phyloP scores from a whole-genome alignment of 441 rosid species.

The Pelargonium australe region DNA sequence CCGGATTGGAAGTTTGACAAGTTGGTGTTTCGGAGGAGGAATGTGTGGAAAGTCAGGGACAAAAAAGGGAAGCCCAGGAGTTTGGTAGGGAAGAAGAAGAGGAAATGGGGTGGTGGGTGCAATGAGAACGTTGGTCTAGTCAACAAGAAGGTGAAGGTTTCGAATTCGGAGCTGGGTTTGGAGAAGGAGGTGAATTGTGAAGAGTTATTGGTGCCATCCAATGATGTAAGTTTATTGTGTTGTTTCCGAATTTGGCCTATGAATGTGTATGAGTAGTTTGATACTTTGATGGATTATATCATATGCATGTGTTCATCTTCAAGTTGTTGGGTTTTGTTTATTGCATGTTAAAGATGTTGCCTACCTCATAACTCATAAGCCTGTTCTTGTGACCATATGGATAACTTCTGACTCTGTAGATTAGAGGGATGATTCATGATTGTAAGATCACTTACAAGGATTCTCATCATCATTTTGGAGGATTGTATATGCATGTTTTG shows the following conservation, averaged over 20 bases:
- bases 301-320: not conserved
- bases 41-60: constrained; percentile 76
- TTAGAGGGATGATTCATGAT: too few relatives aligned
- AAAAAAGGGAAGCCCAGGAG: constrained; percentile 70
- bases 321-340: not conserved
- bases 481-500: too few relatives aligned
- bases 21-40: constrained; percentile 56
- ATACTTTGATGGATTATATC: too few relatives aligned
- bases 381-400: too few relatives aligned
- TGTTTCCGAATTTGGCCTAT: too few relatives aligned
- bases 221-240: not conserved
- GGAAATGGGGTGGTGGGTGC: constrained; percentile 35
- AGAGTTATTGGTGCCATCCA: not conserved
- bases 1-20: constrained; percentile 76
- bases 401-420: too few relatives aligned
- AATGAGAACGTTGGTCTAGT: constrained; percentile 41
- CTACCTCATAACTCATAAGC: too few relatives aligned
- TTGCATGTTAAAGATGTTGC: not conserved
- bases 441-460: too few relatives aligned
- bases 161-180: constrained; percentile 18
- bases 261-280: too few relatives aligned
- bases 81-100: too few relatives aligned
- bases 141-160: constrained; percentile 50
- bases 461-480: too few relatives aligned
- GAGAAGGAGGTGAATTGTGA: not conserved